Percentiles rank a stretch among this genome's conserved stretches.
These are phyloP conservation scores for Samsoniella hepiali DNA, from an alignment of 2,329 filamentous ascomycete species.

Conservation along the genomic window DNA sequence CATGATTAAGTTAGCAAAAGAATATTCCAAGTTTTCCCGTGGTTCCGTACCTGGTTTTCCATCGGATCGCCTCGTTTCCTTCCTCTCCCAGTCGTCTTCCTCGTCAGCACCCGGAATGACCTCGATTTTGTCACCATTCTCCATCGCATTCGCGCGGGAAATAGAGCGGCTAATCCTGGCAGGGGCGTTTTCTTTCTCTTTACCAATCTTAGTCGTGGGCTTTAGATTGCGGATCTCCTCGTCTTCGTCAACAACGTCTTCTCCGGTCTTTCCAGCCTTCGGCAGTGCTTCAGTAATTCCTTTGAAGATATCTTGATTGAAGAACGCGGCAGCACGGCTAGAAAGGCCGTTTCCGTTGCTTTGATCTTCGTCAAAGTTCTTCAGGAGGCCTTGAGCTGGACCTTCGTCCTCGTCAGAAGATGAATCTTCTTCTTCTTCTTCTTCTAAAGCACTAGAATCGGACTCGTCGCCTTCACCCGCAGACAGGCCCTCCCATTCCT, in stretches of 20 bases:
- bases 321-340: conserved; percentile 82
- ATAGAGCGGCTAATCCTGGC: conserved; percentile 26
- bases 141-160: conserved; percentile 29
- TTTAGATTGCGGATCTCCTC: conserved; percentile 24
- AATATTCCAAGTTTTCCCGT: not conserved
- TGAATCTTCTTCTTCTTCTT: conserved; percentile 42
- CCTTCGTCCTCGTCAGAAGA: conserved; percentile 35
- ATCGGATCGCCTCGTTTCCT: conserved; percentile 60
- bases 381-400: conserved; percentile 32
- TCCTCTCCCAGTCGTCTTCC: conserved; percentile 63
- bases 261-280: conserved; percentile 30
- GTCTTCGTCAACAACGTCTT: conserved; percentile 34
- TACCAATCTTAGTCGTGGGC: conserved; percentile 32
- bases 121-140: conserved; percentile 53
- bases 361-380: conserved; percentile 37
- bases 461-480: conserved; percentile 56
- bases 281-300: conserved; percentile 66
- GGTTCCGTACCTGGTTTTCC: conserved; percentile 54
- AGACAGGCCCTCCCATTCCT: conserved; percentile 90
- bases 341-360: conserved; percentile 53
- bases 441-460: conserved; percentile 60
- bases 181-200: conserved; percentile 15
- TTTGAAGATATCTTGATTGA: conserved; percentile 92
- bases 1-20: conserved; percentile 23
- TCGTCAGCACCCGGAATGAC: conserved; percentile 51